phyloP scores from a whole-genome alignment of 345 rosid genomes.

The Corchorus capsularis region DNA sequence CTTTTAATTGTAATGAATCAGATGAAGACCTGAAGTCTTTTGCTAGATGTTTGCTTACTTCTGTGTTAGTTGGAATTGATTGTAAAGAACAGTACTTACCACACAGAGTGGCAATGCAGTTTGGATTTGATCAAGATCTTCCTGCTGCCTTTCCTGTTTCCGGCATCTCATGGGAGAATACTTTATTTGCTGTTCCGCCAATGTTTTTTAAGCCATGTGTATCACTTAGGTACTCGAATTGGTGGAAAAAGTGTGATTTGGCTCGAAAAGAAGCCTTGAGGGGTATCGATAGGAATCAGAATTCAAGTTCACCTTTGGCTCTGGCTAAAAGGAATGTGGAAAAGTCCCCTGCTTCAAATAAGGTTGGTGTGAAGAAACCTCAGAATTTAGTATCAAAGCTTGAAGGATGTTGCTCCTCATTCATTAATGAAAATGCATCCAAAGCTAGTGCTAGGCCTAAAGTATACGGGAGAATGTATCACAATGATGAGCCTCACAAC shows the following conservation, averaged over 20 bases:
- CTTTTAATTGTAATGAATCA: not conserved
- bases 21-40: not conserved
- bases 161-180: not conserved
- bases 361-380: not conserved
- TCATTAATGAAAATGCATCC: not conserved
- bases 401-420: not conserved
- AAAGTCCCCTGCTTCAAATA: not conserved
- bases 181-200: not conserved
- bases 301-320: not conserved
- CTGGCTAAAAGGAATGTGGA: not conserved
- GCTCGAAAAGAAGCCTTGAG: not conserved
- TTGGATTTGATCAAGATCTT: slow-evolving; percentile 44
- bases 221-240: not conserved
- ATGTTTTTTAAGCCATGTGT: not conserved
- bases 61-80: slow-evolving; percentile 1
- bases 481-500: not conserved
- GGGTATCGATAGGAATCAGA: not conserved
- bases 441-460: not conserved
- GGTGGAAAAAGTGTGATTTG: not conserved
- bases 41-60: slow-evolving; percentile 9
- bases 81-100: slow-evolving; percentile 34
- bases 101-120: slow-evolving; percentile 41
- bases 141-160: slow-evolving; percentile 17
- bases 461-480: not conserved
- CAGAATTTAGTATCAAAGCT: not conserved